Base-by-base conservation (phyloP, 805 yeast species). In the Alloascoidea hylecoeti region DNA sequence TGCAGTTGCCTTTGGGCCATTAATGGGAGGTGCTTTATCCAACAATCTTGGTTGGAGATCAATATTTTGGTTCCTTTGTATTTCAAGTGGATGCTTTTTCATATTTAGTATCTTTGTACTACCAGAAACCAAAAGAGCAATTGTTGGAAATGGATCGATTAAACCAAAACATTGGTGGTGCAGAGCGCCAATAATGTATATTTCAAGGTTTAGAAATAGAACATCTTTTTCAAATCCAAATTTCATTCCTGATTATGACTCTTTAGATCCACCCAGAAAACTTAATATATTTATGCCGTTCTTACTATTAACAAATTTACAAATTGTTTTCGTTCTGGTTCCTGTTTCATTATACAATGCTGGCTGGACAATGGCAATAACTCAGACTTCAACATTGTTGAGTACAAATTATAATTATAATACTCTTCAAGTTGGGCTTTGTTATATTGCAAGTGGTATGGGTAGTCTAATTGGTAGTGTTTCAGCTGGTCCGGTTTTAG, bases 1-100 rank as follows among this genome's bases (percentile, higher is more conserved):
- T 5, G 94, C 94, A 1, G 78, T 77, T 48, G 85, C 83, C 2
- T 63, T 84, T 44, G 89, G 94, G 6, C 84, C 94, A 0, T 57
- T 86, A n/a, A 58, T 84, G 15, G 77, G 78, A 4, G 64, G 75
- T 3, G 57, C 59, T 1, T 47, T 71, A 51, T 63, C 71, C 3
- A 55, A 60, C 15, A 61, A 65, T 46, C 47, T 55, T 28, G 63
- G 72, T 15, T 85, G 95, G 95, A 64, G 88, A 46, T 72, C 85
- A 0, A 52, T 56, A 5, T 57, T 57, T 39, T 74, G 84, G 74
- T 81, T 84, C 44, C 55, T 81, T 38, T 73, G 80, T 1, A 74
- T 79, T 17, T 73, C 79, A 5, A 70, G 78, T 18, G 78, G 78
- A 3, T 55, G 63, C 1, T 49, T 59, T 1, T 41, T 64, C 2